Percentiles rank a stretch among this genome's conserved stretches.
Conservation (phyloP, 1,139 yeast genomes). For the Saccharomycopsis crataegensis region DNA sequence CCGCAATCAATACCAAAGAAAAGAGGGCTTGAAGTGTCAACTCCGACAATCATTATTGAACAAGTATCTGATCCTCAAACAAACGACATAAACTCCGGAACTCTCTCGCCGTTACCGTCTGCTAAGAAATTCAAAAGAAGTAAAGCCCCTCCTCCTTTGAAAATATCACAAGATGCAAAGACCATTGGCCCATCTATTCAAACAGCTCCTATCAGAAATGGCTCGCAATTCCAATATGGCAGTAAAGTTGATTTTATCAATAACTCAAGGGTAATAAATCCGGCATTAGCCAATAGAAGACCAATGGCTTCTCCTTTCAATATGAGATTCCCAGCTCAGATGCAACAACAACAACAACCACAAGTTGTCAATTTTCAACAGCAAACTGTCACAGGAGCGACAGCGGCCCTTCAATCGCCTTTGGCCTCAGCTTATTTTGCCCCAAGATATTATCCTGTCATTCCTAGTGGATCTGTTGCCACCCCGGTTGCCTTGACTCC, state of each 20-base stretch:
- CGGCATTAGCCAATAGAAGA: constrained; percentile 20
- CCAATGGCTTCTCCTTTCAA: background rate
- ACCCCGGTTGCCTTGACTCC: constrained; percentile 14
- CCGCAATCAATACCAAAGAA: background rate
- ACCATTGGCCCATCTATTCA: constrained; percentile 32
- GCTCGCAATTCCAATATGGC: constrained; percentile 2
- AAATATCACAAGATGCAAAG: constrained; percentile 23
- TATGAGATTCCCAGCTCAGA: background rate
- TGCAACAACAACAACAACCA: background rate
- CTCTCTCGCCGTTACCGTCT: constrained; percentile 23
- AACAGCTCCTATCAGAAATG: constrained; percentile 37
- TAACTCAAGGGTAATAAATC: constrained; percentile 6
- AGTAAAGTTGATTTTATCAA: constrained; percentile 2
- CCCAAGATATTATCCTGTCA: constrained; percentile 19
- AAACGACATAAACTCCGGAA: background rate
- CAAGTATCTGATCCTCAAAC: constrained; percentile 11
- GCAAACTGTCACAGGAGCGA: constrained; percentile 18
- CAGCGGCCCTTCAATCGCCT: constrained; percentile 20
- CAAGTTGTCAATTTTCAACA: background rate
- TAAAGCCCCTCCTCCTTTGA: constrained; percentile 41
- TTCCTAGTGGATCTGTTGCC: constrained; percentile 5
- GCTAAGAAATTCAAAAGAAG: constrained; percentile 38
- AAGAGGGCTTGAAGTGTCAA: constrained; percentile 3
- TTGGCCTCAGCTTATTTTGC: constrained; percentile 16
- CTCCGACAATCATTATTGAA: constrained; percentile 18